A percentile compares a stretch with the other conserved stretches of the same genome.
These are phyloP conservation scores for Isoetes taiwanensis DNA, from an alignment of 75 land plant genomes.

Conservation along the genomic window DNA sequence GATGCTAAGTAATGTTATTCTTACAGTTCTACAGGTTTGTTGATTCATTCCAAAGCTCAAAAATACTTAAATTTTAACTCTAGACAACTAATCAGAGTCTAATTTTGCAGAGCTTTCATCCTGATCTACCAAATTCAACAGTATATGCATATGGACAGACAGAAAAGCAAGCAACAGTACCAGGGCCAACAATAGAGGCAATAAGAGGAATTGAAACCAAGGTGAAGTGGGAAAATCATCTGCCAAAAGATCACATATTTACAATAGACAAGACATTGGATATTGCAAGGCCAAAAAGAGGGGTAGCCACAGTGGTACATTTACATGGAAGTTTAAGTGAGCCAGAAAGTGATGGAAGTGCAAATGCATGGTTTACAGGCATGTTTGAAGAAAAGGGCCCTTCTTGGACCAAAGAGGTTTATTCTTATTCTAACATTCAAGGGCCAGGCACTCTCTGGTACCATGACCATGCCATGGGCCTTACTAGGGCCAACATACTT, in stretches of 20 bases:
- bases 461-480: slow-evolving; percentile 30
- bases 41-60: too few species aligned
- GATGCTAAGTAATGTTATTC: too few species aligned
- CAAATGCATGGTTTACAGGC: slow-evolving; percentile 23
- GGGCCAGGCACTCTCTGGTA: slow-evolving; percentile 29
- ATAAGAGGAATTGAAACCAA: slow-evolving; percentile 7
- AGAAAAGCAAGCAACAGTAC: slow-evolving; percentile 9
- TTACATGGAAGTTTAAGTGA: slow-evolving; percentile 23
- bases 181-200: slow-evolving; percentile 31
- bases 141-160: slow-evolving; percentile 26
- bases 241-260: slow-evolving; percentile 13
- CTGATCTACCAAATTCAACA: slow-evolving; percentile 19
- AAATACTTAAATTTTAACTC: too few species aligned
- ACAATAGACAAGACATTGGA: slow-evolving; percentile 11
- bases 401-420: slow-evolving; percentile 20
- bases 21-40: too few species aligned
- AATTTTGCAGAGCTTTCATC: slow-evolving; percentile 24
- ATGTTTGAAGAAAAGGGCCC: slow-evolving; percentile 20
- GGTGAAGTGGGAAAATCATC: slow-evolving; percentile 27
- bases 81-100: neutral
- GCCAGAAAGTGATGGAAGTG: slow-evolving; percentile 20
- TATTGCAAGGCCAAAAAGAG: slow-evolving; percentile 11
- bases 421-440: slow-evolving; percentile 30
- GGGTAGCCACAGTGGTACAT: slow-evolving; percentile 29
- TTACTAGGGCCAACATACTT: slow-evolving; percentile 19